Evolutionary conservation across 129 eudicot species (phyloP).

Genomic region (Chrysanthemum lavandulifolium): DNA sequence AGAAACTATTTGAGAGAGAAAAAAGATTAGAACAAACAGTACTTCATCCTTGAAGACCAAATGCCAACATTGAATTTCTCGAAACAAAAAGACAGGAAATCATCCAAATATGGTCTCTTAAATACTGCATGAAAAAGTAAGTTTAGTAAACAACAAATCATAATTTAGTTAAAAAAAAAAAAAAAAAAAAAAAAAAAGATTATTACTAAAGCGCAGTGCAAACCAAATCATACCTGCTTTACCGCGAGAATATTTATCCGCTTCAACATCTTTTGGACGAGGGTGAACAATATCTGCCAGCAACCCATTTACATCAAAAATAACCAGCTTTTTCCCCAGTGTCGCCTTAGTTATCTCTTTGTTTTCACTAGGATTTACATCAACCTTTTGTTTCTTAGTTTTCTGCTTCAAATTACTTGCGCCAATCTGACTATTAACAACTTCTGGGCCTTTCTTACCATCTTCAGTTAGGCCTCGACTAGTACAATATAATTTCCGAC

Average conservation of each 20-base stretch:
- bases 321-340: constrained; percentile 62
- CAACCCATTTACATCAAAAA: constrained; percentile 86
- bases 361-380: background rate
- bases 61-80: constrained; percentile 69
- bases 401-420: background rate
- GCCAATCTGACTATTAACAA: constrained; percentile 15
- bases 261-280: constrained; percentile 47
- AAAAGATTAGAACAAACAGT: constrained; percentile 4
- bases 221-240: constrained; percentile 55
- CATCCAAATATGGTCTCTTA: constrained; percentile 68
- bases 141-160: constrained; percentile 12
- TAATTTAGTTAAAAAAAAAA: background rate
- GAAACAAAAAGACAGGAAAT: constrained; percentile 70
- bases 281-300: constrained; percentile 69
- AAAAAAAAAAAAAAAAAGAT: background rate
- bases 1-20: background rate
- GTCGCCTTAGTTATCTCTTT: constrained; percentile 28
- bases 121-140: constrained; percentile 50
- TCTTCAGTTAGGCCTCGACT: background rate
- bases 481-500: background rate
- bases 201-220: background rate
- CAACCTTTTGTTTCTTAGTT: constrained; percentile 4
- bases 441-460: constrained; percentile 14
- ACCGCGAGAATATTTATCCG: constrained; percentile 44
- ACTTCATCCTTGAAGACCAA: constrained; percentile 75